Evolutionary conservation across 331 rosid species (phyloP), one percentile per base, ranked within the genome.

Genomic region (Rhamnella rubrinervis): DNA sequence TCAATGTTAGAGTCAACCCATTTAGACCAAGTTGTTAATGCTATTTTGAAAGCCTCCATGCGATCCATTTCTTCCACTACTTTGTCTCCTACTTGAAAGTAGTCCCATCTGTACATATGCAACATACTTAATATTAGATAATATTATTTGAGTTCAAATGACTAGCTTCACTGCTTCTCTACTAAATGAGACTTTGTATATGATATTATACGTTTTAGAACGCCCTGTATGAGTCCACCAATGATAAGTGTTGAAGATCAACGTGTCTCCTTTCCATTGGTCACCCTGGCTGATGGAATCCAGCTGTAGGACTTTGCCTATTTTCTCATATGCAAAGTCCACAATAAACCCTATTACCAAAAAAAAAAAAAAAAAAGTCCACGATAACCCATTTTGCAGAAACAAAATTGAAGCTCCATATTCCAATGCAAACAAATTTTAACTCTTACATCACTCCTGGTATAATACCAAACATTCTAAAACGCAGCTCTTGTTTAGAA

Each of bases 331-430:
- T 56, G 71, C 75, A 61, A 77, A 28, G 71, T 91, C 96, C 70
- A 88, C 97, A 23, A 91, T 73, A 74, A 86, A 91, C 16, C 88
- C 89, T n/a, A n/a, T n/a, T n/a, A n/a, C n/a, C n/a, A n/a, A n/a
- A n/a, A n/a, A n/a, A n/a, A n/a, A n/a, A n/a, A n/a, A n/a, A n/a
- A n/a, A n/a, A n/a, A n/a, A n/a, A n/a, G n/a, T n/a, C n/a, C n/a
- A n/a, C n/a, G n/a, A n/a, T n/a, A n/a, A n/a, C n/a, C n/a, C 89
- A 82, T 88, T 83, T 76, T 85, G 85, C 82, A 78, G 60, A 78
- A 84, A 88, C 78, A 73, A 68, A 3, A 91, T 58, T 60, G 89
- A 81, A 55, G 75, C 59, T 49, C 53, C 80, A 73, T 80, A 88
- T 57, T 80, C 97, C 96, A 86, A 26, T 55, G 9, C 2, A 69